Conservation (phyloP, 768 basidiomycete species). For the Hysterangium stoloniferum region DNA sequence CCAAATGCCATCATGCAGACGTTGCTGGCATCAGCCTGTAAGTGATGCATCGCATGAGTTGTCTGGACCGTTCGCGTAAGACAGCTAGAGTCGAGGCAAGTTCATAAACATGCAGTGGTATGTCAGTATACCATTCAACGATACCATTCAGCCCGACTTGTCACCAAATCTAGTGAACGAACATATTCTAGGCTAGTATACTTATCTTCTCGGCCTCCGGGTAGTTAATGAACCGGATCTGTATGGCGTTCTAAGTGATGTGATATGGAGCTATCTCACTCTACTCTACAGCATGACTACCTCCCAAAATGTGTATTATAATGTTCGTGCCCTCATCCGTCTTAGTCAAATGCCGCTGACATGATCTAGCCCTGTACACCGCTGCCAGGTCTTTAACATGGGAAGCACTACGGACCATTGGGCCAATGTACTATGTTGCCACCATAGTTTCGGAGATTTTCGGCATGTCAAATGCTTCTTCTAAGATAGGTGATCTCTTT, state of each 20-base stretch:
- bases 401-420: constrained; percentile 64
- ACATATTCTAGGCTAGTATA: constrained; percentile 53
- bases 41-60: no score
- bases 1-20: no score
- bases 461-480: constrained; percentile 53
- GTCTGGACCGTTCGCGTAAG: no score
- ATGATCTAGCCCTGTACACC: constrained; percentile 30
- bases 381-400: constrained; percentile 42
- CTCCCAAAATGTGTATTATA: constrained; percentile 51
- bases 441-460: constrained; percentile 64
- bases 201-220: constrained; percentile 60
- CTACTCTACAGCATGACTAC: constrained; percentile 34
- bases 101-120: constrained; percentile 45
- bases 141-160: constrained; percentile 42
- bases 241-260: constrained; percentile 29
- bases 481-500: constrained; percentile 59
- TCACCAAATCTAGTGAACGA: constrained; percentile 50
- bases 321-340: constrained; percentile 36
- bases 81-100: no score
- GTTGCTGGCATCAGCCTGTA: no score
- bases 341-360: neutral
- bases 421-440: constrained; percentile 66
- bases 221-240: constrained; percentile 77
- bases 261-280: constrained; percentile 4
- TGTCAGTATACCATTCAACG: constrained; percentile 42